phyloP scores from a whole-genome alignment of 805 yeast genomes.

The Schwanniomyces sp. region DNA sequence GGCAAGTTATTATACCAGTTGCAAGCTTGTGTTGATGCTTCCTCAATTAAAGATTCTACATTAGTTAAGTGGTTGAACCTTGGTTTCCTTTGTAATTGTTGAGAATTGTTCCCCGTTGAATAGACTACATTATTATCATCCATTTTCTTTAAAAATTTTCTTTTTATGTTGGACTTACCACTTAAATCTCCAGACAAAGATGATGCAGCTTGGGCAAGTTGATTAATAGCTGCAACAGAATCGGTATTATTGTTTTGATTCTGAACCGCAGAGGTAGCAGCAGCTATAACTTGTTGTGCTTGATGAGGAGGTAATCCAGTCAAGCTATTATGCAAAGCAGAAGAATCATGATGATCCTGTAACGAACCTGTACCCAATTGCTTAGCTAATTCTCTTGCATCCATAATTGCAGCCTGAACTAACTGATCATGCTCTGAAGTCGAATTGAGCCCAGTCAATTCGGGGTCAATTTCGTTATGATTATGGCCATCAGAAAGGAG shows the following conservation, averaged over 20 bases:
- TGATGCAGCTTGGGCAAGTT: conserved; percentile 29
- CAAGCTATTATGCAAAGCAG: conserved; percentile 10
- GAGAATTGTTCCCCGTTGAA: conserved; percentile 2
- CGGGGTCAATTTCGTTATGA: conserved; percentile 35
- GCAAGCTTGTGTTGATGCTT: conserved; percentile 34
- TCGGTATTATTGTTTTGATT: conserved; percentile 12
- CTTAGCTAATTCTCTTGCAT: conserved; percentile 62
- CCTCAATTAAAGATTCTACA: conserved; percentile 33
- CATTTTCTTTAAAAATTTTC: conserved; percentile 6
- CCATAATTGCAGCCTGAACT: conserved; percentile 69
- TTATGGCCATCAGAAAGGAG: conserved; percentile 4
- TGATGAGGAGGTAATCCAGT: conserved; percentile 21
- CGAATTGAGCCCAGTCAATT: conserved; percentile 31
- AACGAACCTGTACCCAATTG: conserved; percentile 25
- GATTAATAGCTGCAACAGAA: conserved; percentile 24
- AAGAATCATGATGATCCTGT: conserved; percentile 9
- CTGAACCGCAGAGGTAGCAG: conserved; percentile 25
- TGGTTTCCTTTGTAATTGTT: conserved; percentile 8
- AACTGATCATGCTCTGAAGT: conserved; percentile 59
- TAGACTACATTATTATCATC: conserved; percentile 4
- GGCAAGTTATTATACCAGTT: conserved; percentile 35
- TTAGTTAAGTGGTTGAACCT: conserved; percentile 26
- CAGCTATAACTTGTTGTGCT: conserved; percentile 29
- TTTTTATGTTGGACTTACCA: conserved; percentile 4
- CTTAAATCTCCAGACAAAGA: conserved; percentile 14